Evolutionary conservation across 805 yeast genomes (phyloP).

Genomic region (Saturnispora silvae): DNA sequence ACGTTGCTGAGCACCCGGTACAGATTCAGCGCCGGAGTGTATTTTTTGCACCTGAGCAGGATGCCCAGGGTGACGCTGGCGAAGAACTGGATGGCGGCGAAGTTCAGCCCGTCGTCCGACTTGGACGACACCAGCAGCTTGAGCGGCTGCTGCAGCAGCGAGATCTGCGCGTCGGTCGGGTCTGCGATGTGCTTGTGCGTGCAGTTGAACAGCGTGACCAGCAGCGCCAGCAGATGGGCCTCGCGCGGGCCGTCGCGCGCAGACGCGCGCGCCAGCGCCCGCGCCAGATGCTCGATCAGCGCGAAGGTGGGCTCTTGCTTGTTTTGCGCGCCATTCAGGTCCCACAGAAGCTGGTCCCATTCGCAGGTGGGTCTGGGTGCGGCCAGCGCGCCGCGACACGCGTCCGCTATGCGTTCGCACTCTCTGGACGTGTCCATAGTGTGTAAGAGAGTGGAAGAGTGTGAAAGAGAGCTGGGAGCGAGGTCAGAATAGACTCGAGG

Average conservation of each 20-base stretch:
- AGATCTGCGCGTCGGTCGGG: conserved; percentile 19
- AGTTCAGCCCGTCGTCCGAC: conserved; percentile 31
- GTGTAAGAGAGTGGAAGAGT: too few relatives aligned
- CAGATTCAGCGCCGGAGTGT: conserved; percentile 64
- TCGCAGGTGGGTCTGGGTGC: too few relatives aligned
- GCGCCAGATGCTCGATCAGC: too few relatives aligned
- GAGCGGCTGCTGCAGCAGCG: conserved; percentile 54
- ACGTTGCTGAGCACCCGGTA: conserved; percentile 30
- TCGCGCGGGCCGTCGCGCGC: background rate
- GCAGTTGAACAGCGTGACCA: conserved; percentile 2
- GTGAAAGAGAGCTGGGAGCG: too few relatives aligned
- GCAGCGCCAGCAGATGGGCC: background rate
- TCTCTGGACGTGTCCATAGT: too few relatives aligned
- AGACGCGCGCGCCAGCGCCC: too few relatives aligned
- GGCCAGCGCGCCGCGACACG: too few relatives aligned
- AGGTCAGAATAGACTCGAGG: too few relatives aligned
- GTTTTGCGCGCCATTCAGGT: too few relatives aligned
- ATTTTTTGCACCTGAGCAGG: conserved; percentile 55
- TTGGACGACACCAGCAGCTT: conserved; percentile 73
- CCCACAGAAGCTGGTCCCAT: too few relatives aligned
- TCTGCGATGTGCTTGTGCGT: background rate
- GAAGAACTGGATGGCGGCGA: conserved; percentile 38
- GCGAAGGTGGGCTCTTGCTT: too few relatives aligned
- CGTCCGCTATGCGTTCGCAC: too few relatives aligned
- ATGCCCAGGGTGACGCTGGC: conserved; percentile 58